phyloP scores from a whole-genome alignment of 345 rosid genomes.

The Zanthoxylum bungeanum region DNA sequence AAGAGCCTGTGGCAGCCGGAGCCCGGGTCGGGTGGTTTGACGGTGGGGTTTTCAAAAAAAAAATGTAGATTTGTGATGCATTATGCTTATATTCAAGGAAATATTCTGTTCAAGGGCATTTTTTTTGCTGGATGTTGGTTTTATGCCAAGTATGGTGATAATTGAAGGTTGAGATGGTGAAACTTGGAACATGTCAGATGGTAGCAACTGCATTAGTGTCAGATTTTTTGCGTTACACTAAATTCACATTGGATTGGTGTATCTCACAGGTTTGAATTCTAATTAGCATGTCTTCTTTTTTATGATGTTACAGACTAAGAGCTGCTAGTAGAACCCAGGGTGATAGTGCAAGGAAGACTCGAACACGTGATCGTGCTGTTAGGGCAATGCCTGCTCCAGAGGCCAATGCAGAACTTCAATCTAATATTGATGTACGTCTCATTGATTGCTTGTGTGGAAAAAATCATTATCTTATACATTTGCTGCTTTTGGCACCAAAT shows the following conservation, averaged over 20 bases:
- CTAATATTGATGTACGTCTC: slow-evolving; percentile 77
- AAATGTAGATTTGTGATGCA: too few species aligned
- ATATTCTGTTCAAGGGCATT: background rate
- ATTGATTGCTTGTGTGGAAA: background rate
- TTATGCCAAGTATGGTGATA: background rate
- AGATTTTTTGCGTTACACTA: background rate
- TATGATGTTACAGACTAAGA: slow-evolving; percentile 43
- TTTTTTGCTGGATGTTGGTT: background rate
- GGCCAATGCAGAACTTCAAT: slow-evolving; percentile 91
- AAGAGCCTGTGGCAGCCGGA: too few species aligned
- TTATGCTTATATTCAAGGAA: background rate
- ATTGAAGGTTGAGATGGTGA: background rate
- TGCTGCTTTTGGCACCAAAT: too few species aligned
- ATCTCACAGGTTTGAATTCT: slow-evolving; percentile 1
- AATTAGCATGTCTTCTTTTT: background rate
- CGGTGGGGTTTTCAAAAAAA: too few species aligned
- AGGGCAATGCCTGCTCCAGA: slow-evolving; percentile 72
- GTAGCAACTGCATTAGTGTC: background rate
- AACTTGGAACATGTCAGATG: background rate
- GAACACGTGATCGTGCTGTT: slow-evolving; percentile 65
- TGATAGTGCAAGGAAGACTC: slow-evolving; percentile 64
- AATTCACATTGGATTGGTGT: background rate
- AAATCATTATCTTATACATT: slow-evolving; percentile 2
- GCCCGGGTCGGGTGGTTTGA: too few species aligned
- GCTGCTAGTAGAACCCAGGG: slow-evolving; percentile 72